phyloP scores from a whole-genome alignment of 2,329 filamentous ascomycete species.

The Plenodomus lindquistii region DNA sequence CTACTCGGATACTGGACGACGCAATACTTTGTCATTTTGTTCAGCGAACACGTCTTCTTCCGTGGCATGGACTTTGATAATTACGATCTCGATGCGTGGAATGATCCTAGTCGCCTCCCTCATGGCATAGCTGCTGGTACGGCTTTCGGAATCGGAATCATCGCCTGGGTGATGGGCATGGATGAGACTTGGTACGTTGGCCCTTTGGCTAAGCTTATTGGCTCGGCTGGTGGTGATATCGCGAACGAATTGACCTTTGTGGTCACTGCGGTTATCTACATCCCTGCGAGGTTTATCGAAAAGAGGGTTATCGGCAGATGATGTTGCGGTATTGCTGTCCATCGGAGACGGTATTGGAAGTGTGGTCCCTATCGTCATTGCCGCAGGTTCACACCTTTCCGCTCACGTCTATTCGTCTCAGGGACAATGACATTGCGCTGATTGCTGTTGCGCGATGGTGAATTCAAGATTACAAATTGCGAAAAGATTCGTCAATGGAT shows the following conservation, averaged over 20 bases:
- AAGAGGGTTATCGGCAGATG: slow-evolving; percentile 23
- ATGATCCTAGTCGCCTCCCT: slow-evolving; percentile 49
- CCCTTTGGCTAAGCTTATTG: slow-evolving; percentile 32
- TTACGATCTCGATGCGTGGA: slow-evolving; percentile 53
- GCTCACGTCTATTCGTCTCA: no score
- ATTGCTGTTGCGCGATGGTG: no score
- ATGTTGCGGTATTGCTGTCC: no score
- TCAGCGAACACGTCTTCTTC: slow-evolving; percentile 52
- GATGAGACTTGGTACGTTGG: slow-evolving; percentile 61
- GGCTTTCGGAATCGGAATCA: slow-evolving; percentile 45
- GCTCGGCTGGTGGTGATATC: slow-evolving; percentile 31
- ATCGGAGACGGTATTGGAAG: no score
- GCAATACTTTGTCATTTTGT: slow-evolving; percentile 51
- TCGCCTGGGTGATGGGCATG: slow-evolving; percentile 61
- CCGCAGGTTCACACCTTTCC: no score
- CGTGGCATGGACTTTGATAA: slow-evolving; percentile 54
- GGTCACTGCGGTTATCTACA: slow-evolving; percentile 32
- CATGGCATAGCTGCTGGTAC: slow-evolving; percentile 47
- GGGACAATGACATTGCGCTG: no score
- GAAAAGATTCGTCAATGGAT: no score
- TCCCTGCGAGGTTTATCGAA: slow-evolving; percentile 33
- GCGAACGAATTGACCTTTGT: slow-evolving; percentile 33
- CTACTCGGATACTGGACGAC: slow-evolving; percentile 55
- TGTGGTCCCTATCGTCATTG: no score
- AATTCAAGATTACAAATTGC: no score